Base-by-base conservation (phyloP, 2,329 filamentous ascomycete species). In the Aschersonia sp. region DNA sequence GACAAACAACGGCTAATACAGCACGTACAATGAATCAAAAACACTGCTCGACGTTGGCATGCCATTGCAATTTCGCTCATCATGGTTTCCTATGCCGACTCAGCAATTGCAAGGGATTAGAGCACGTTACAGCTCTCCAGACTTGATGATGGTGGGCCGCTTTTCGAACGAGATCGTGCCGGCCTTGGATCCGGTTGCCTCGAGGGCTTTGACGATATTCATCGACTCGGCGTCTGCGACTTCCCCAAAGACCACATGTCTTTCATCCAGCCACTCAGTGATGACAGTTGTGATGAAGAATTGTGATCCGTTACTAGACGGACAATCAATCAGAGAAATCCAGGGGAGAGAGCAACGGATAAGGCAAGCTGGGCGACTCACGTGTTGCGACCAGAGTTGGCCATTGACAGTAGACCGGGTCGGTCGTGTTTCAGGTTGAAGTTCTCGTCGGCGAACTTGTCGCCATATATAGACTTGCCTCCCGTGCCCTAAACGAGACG, bases 281-380 rank as follows among this genome's bases (percentile, higher is more conserved):
- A 82, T 77, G 46, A 94, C 88, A 49, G 91, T 97, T 60, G 91
- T 97, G 65, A 97, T 73, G 76, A 97, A 97, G 78, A 97, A 97
- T 70, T 97, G 91, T 46, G 87, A 94, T 60, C 92, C 92, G 72
- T 98, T 98, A 67, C 92, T 95, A 12, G 3, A 9, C 20, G 4
- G 40, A 45, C 10, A 4, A 10, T 6, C 40, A 20, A 20, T 20
- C 20, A 20, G 20, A 20, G 20, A 20, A 20, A 20, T 20, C 20
- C 20, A 20, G 20, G 20, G 20, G 20, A 20, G 20, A 20, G 20
- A 20, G 20, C 20, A 20, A 20, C 20, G 20, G 20, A 20, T 20
- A 20, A 20, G 20, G 20, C 20, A 20, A 20, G 20, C 20, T 12
- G 7, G 12, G 35, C 35, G 31, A 49, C 77, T 68, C 74, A 82